A percentile compares a stretch with the other conserved stretches of the same genome.
Conservation (phyloP, 306 rosid genomes). For the Sechiopsis laciniata region DNA sequence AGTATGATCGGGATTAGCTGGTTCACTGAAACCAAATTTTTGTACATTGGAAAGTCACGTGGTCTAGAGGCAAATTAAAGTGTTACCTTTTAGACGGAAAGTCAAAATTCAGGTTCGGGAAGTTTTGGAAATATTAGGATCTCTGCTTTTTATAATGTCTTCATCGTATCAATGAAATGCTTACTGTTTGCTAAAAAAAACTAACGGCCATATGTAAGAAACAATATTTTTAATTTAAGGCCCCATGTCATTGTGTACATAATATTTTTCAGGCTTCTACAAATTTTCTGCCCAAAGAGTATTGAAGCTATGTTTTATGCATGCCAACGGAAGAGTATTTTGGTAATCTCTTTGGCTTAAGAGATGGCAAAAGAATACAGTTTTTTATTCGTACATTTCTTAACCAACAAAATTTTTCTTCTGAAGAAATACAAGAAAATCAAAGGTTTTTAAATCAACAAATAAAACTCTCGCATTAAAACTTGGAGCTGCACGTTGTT, state of each 20-base stretch:
- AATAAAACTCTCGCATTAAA: background rate
- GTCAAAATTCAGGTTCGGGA: background rate
- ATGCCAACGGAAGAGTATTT: background rate
- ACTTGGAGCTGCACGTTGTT: conserved; percentile 10
- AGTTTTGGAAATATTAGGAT: background rate
- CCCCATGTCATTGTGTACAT: background rate
- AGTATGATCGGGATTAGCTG: background rate
- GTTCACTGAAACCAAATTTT: background rate
- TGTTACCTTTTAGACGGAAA: background rate
- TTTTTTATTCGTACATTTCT: background rate
- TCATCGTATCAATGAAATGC: too few species aligned
- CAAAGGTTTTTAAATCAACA: background rate
- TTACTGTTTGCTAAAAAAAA: too few species aligned
- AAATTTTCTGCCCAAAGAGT: background rate
- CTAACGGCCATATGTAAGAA: background rate
- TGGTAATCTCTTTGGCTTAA: conserved; percentile 3
- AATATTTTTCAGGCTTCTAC: background rate
- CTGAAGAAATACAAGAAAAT: background rate
- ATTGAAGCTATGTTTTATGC: background rate
- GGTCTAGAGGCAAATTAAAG: background rate
- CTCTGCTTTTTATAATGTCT: too few species aligned
- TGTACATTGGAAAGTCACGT: background rate
- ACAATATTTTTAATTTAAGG: background rate
- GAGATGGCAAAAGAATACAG: background rate
- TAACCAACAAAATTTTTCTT: background rate